Evolutionary conservation across 176 grass and related monocot genomes (phyloP), one percentile per base, ranked within the genome.

Genomic region (Tillandsia fasciculata): DNA sequence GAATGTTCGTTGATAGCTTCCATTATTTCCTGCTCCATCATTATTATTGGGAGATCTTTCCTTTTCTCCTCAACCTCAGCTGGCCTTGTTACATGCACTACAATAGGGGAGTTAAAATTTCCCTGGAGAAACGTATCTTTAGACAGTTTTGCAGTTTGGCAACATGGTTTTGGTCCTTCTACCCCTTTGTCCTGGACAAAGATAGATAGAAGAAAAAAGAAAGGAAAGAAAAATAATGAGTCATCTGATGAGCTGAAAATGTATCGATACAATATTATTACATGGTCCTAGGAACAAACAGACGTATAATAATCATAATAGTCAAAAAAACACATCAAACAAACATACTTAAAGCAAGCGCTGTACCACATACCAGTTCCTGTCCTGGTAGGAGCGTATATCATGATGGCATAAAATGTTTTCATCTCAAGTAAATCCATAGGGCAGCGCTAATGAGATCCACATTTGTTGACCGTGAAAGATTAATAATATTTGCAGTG

Each of bases 21-120:
- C 89, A 99, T 99, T 86, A 99, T 99, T 84, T 99, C 94, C 73
- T 99, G 87, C 53, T 99, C 94, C 94, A 99, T 99, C 89, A 99
- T 93, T 73, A 99, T 87, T 81, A 99, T 99, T n/a, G 87, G 94
- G 63, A 99, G 89, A 82, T 99, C 84, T 76, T 65, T 90, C 70
- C 89, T 90, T 70, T 86, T 73, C 20, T 87, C 82, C 76, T 99
- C 94, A 77, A 99, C 76, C 64, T 92, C 94, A 54, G 52, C 51
- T 24, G 89, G 87, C 63, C 94, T 87, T 69, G 86, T 83, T 67
- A 93, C 84, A 87, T 83, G 64, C 64, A 93, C 87, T 67, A 99
- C 84, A 75, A 89, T 83, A 26, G 86, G 76, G 75, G 83, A 28
- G 76, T 79, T 86, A 20, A 86, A 74, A 74, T 74, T 70, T 49